These are phyloP conservation scores for Penicillium tannophilum DNA, from an alignment of 495 filamentous ascomycete species.

Conservation along the genomic window DNA sequence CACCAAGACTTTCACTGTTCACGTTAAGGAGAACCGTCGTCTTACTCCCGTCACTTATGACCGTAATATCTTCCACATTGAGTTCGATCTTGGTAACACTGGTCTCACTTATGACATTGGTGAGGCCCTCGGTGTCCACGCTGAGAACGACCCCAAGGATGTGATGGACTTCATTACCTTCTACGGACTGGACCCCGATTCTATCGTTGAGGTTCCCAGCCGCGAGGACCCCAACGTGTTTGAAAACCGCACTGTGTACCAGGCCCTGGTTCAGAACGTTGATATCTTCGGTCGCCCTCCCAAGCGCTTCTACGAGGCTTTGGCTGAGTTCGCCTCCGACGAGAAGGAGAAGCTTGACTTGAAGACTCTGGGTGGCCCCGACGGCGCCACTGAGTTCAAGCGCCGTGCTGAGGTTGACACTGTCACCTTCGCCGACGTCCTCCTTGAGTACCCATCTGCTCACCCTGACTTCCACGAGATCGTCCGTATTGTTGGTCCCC, in stretches of 20 bases:
- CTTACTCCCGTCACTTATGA: slow-evolving; percentile 89
- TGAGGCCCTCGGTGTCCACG: slow-evolving; percentile 96
- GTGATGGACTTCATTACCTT: slow-evolving; percentile 84
- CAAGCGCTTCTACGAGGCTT: slow-evolving; percentile 93
- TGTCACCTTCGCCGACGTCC: slow-evolving; percentile 85
- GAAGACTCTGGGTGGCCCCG: slow-evolving; percentile 72
- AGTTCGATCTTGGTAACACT: slow-evolving; percentile 90
- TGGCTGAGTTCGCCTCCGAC: slow-evolving; percentile 84
- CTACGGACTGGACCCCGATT: slow-evolving; percentile 80
- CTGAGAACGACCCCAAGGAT: slow-evolving; percentile 81
- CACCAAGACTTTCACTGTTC: slow-evolving; percentile 82
- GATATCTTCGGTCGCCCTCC: slow-evolving; percentile 97
- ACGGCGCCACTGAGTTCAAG: slow-evolving; percentile 94
- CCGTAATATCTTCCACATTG: slow-evolving; percentile 99
- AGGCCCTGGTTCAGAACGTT: slow-evolving; percentile 88
- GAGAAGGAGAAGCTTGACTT: slow-evolving; percentile 80
- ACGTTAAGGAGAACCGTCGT: slow-evolving; percentile 92
- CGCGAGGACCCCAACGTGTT: slow-evolving; percentile 75
- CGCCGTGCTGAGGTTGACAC: slow-evolving; percentile 91
- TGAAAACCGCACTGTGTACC: slow-evolving; percentile 92
- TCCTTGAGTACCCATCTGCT: slow-evolving; percentile 85
- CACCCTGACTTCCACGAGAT: slow-evolving; percentile 90
- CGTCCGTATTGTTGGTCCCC: slow-evolving; percentile 80
- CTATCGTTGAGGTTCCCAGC: slow-evolving; percentile 86
- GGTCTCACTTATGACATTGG: slow-evolving; percentile 95